phyloP scores from a whole-genome alignment of 2,329 filamentous ascomycete genomes.

The Fusarium buharicum region DNA sequence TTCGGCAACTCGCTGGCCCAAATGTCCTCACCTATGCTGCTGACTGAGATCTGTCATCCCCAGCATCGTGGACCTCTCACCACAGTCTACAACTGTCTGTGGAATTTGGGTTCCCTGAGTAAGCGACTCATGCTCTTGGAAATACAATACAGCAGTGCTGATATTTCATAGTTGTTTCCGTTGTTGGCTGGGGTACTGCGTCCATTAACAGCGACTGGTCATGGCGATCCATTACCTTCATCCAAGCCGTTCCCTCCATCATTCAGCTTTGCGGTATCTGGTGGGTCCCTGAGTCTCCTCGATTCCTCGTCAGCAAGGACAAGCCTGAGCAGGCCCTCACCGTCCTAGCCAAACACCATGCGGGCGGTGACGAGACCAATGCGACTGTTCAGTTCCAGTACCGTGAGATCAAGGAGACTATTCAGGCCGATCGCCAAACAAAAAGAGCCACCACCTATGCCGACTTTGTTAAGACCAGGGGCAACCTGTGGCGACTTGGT shows the following conservation, averaged over 20 bases:
- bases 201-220: conserved; percentile 69
- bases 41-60: conserved; percentile 74
- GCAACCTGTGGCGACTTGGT: conserved; percentile 71
- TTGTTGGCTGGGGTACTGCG: conserved; percentile 71
- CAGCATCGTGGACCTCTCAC: conserved; percentile 74
- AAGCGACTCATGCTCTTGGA: conserved; percentile 5
- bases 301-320: conserved; percentile 73
- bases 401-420: conserved; percentile 72
- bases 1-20: conserved; percentile 75
- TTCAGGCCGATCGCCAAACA: conserved; percentile 65
- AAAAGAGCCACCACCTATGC: conserved; percentile 63
- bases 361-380: conserved; percentile 67
- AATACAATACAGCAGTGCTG: background rate
- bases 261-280: conserved; percentile 74
- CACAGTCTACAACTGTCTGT: conserved; percentile 74
- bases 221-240: conserved; percentile 73
- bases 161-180: conserved; percentile 59
- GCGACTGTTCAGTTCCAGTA: conserved; percentile 73
- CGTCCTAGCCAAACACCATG: conserved; percentile 72
- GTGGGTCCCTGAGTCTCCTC: conserved; percentile 74
- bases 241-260: conserved; percentile 70
- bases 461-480: conserved; percentile 70
- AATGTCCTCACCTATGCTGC: conserved; percentile 70
- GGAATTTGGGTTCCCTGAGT: conserved; percentile 68
- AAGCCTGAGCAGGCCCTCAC: conserved; percentile 69